Base-by-base conservation (phyloP, 1,139 yeast genomes). In the Saccharomyces hybrid region DNA sequence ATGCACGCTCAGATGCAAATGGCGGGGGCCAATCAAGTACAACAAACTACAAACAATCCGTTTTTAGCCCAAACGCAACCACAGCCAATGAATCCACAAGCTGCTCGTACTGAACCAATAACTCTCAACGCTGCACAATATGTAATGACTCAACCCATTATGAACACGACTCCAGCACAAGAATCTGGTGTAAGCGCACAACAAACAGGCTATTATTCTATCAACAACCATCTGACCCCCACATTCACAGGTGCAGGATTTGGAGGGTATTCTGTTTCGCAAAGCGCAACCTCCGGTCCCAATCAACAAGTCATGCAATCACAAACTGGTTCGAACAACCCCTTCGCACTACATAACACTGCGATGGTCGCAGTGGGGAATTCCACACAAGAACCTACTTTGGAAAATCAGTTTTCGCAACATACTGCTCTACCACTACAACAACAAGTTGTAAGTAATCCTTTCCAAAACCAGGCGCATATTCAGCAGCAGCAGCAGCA, bases 161-260 rank as follows among this genome's bases (percentile, higher is more conserved):
- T 8, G 13, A 34, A 34, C 42, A 9, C 47, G 5, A 28, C 14
- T n/a, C 20, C 46, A 4, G 27, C 41, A 14, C 49, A 47, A 13
- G 51, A 41, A 28, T 50, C 54, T 16, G 55, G 50, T 42, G 41
- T 49, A 7, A 51, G 54, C 16, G 53, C 54, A 8, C 49, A 47
- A 16, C 51, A 26, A 38, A 50, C 53, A 32, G 38, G 26, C 13
- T 48, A 51, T 31, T 50, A 63, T 34, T 48, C 61, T 26, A 50
- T 56, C 44, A 54, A 63, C 41, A 51, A 59, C n/a, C 55, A 57
- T 20, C 55, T 67, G 46, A 55, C 65, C 48, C 69, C 79, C 32
- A 63, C 74, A 1, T 73, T 70, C 59, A 81, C 86, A 14, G 85
- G 85, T 11, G 76, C 76, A 47, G 85, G 85, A 0, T 80, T 80